Base-by-base conservation (phyloP, 345 rosid genomes). In the Corchorus olitorius region DNA sequence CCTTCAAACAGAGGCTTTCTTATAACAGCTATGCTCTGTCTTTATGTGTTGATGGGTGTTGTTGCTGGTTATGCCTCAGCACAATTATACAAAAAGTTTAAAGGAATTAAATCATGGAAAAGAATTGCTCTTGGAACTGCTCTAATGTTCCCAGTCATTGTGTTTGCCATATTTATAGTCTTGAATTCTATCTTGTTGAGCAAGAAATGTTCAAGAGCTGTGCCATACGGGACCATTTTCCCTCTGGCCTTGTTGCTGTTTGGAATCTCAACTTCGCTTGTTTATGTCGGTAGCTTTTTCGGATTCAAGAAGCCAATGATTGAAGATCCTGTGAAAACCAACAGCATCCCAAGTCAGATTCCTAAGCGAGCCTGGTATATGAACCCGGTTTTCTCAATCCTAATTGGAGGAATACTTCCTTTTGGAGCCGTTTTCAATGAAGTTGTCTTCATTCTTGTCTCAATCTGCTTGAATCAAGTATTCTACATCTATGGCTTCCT, bases 401-500 rank as follows among this genome's bases (percentile, higher is more conserved):
- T 58, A 4, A 72, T 72, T 8, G 75, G 75, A 19, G 75, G 75
- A 13, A 41, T 66, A 17, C 35, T 41, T 19, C 70, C 70, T 9
- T 66, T 66, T n/a, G 70, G 33, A 11, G 17, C 61, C 12, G 65
- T 72, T 3, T 72, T 58, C 65, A 58, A 56, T n/a, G 75, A 72
- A 49, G 39, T 58, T 53, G 56, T 58, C 20, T 72, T 55, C 49
- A 72, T 72, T 33, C 52, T 72, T 46, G 20, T n/a, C 19, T 72
- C 65, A 1, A 34, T 72, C 19, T 20, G 75, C 65, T 53, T 72
- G 53, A 56, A 72, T 34, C 65, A 72, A 63, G 39, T 72, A 63
- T 39, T 56, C 53, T 58, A 72, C 65, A 72, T 72, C 50, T 72
- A 56, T 17, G 75, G 75, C 34, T 72, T 72, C 75, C 75, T 56